Conservation (phyloP, 257 asterid species). For the Penstemon barbatus region DNA sequence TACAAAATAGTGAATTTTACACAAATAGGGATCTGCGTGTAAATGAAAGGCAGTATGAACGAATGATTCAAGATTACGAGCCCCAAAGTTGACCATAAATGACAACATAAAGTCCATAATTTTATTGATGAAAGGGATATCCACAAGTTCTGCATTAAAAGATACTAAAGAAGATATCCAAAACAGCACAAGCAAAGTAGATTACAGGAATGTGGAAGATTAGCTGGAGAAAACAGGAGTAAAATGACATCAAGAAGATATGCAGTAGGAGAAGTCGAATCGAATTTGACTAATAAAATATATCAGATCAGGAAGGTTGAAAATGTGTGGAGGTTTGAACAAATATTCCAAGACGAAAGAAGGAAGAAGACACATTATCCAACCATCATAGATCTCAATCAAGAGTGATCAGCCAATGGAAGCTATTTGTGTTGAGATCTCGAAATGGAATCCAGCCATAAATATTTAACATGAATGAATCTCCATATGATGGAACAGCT, state of each 20-base stretch:
- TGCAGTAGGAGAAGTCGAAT: constrained; percentile 20
- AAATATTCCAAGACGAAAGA: constrained; percentile 23
- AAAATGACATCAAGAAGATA: constrained; percentile 25
- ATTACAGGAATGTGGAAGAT: constrained; percentile 24
- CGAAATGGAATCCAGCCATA: constrained; percentile 31
- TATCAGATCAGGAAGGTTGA: background rate
- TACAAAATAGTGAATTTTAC: constrained; percentile 17
- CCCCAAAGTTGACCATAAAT: constrained; percentile 12
- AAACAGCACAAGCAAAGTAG: background rate
- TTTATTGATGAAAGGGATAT: constrained; percentile 1
- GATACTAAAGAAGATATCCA: background rate
- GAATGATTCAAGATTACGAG: constrained; percentile 15
- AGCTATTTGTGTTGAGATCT: constrained; percentile 22
- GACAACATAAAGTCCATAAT: constrained; percentile 10
- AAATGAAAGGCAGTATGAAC: constrained; percentile 14
- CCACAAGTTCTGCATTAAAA: constrained; percentile 4
- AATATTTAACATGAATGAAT: constrained; percentile 26
- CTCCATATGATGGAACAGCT: constrained; percentile 43
- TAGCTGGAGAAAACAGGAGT: constrained; percentile 23
- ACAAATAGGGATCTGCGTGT: background rate
- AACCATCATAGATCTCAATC: constrained; percentile 24
- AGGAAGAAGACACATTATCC: constrained; percentile 26
- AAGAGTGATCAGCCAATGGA: constrained; percentile 22
- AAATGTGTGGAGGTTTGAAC: constrained; percentile 11
- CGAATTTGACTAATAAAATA: background rate